Base-by-base conservation (phyloP, 306 rosid species). In the Lathyrus tuberosus region DNA sequence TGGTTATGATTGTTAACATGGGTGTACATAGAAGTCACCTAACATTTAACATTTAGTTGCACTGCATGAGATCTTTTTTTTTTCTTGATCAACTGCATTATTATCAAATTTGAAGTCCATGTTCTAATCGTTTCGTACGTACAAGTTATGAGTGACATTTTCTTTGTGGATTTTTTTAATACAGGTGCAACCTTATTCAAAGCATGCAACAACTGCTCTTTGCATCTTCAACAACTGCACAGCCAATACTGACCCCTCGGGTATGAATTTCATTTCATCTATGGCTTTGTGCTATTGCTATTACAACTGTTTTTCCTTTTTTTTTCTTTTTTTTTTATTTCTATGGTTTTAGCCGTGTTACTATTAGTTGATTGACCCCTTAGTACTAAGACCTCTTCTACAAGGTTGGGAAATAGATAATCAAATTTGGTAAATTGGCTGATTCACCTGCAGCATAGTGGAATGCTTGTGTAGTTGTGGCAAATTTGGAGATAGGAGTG, bases 221-320 rank as follows among this genome's bases (percentile, higher is more conserved):
- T 77, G 99, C 97, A 11, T 90, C 99, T 78, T 94, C 99, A 33
- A 91, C 99, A 65, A 94, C 99, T 15, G 99, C 99, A 6, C 97
- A 94, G 76, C 97, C 99, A 38, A 87, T 88, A 70, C 71, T 94
- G 80, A 94, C 99, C 13, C 96, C 99, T 72, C 86, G 99, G 89
- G 97, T 94, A 87, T 49, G 72, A 18, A 16, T 67, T 31, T 62
- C 71, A 37, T 59, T 71, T 26, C 6, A 47, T 40, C n/a, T 30
- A 77, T 71, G 18, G 41, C 69, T 73, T 77, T 44, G 44, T 41
- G 60, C 28, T 69, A 77, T 65, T 24, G 4, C 77, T 71, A 6
- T 63, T 77, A 17, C 40, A 64, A 63, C 43, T 62, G 5, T 63
- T 42, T 64, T n/a, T 71, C 12, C 3, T 15, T 22, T 65, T 59